These are phyloP conservation scores for Apiotrichum siamense DNA, from an alignment of 1,284 basidiomycete species.

Conservation along the genomic window DNA sequence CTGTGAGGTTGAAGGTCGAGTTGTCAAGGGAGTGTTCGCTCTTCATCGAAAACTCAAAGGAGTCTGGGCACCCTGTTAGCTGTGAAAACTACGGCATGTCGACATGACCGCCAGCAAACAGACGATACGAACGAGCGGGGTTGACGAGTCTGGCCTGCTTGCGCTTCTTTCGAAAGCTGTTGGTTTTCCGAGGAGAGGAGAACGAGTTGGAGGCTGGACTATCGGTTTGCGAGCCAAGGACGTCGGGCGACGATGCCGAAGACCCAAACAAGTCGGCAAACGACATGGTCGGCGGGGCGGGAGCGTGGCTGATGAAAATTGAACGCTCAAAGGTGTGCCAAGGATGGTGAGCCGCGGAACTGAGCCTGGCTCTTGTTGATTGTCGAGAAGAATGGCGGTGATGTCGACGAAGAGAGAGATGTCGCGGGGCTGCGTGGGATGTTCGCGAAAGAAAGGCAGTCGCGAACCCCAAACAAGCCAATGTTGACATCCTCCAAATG, in stretches of 20 bases:
- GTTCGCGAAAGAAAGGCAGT: neutral
- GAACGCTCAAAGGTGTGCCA: neutral
- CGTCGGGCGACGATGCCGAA: neutral
- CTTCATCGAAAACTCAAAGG: conserved; percentile 2
- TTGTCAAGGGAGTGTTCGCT: neutral
- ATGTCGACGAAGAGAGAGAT: neutral
- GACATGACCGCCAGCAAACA: neutral
- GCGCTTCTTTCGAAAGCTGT: conserved; percentile 5
- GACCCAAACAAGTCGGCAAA: neutral
- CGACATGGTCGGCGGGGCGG: neutral
- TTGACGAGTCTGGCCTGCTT: conserved; percentile 9
- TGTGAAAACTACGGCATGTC: neutral
- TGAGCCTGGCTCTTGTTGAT: neutral
- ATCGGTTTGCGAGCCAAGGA: neutral
- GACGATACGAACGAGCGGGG: conserved; percentile 5
- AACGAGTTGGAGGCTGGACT: neutral
- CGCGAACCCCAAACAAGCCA: neutral
- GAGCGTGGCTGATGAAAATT: neutral
- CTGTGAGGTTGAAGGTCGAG: neutral
- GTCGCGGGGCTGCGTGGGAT: neutral
- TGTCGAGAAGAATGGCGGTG: neutral
- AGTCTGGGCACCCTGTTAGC: neutral
- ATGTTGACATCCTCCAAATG: no score
- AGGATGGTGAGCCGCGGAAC: neutral
- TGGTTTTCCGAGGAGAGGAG: neutral